Conservation (phyloP, 306 rosid genomes). For the Vigna reflexopilosa region DNA sequence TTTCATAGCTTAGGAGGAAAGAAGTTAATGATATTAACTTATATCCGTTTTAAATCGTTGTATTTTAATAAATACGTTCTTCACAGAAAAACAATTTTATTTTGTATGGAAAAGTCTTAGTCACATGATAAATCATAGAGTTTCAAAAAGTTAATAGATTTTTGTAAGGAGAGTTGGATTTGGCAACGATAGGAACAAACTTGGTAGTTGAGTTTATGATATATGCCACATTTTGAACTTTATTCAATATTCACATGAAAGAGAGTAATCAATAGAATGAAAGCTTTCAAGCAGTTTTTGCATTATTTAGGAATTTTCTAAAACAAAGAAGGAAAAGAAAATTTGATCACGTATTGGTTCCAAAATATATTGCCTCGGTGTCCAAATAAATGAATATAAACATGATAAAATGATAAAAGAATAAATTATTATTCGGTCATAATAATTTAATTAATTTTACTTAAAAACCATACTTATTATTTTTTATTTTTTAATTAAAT, state of each 20-base stretch:
- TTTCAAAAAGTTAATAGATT: conserved; percentile 4
- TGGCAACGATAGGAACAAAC: conserved; percentile 28
- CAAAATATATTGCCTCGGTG: background rate
- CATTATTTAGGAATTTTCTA: background rate
- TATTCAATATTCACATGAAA: conserved; percentile 22
- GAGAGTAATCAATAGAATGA: background rate
- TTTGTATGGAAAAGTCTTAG: conserved; percentile 8
- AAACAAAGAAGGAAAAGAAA: background rate
- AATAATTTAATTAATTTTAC: too few species aligned
- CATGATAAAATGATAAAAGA: too few species aligned
- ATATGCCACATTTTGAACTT: conserved; percentile 13
- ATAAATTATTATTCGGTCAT: too few species aligned
- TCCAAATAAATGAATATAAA: too few species aligned
- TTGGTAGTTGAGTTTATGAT: conserved; percentile 35
- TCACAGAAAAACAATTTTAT: background rate
- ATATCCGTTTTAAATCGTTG: conserved; percentile 3
- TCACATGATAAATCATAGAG: conserved; percentile 40
- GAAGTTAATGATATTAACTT: background rate
- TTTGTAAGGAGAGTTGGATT: background rate
- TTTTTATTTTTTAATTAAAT: too few species aligned
- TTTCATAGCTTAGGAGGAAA: background rate
- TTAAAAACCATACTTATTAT: too few species aligned
- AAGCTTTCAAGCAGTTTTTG: conserved; percentile 7
- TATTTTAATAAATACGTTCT: background rate
- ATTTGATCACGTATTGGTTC: background rate